Evolutionary conservation across 805 yeast genomes (phyloP).

Genomic region (Wickerhamomyces xylosicus): DNA sequence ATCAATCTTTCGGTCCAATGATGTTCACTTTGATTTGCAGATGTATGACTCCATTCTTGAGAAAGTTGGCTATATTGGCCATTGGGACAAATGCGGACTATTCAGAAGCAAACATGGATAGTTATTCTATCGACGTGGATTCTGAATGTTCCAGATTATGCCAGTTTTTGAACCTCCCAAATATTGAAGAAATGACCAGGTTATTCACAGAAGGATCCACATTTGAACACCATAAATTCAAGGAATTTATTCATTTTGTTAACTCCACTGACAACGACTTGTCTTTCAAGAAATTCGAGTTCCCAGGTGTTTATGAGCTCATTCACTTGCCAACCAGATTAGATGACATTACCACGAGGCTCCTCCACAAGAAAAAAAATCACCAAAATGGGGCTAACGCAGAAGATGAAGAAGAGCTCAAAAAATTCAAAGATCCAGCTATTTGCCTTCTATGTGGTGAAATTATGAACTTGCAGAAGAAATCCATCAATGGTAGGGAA

Average conservation of each 20-base stretch:
- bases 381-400: too few species aligned
- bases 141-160: slow-evolving; percentile 49
- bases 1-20: slow-evolving; percentile 24
- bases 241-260: slow-evolving; percentile 10
- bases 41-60: slow-evolving; percentile 50
- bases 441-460: slow-evolving; percentile 77
- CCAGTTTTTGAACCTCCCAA: slow-evolving; percentile 36
- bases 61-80: slow-evolving; percentile 50
- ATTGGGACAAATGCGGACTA: slow-evolving; percentile 40
- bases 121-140: slow-evolving; percentile 15
- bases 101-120: slow-evolving; percentile 21
- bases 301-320: slow-evolving; percentile 56
- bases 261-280: slow-evolving; percentile 15
- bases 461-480: slow-evolving; percentile 55
- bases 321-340: slow-evolving; percentile 56
- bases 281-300: slow-evolving; percentile 29
- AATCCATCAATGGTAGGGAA: slow-evolving; percentile 37
- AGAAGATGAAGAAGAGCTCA: too few species aligned
- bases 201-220: slow-evolving; percentile 7
- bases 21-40: slow-evolving; percentile 46
- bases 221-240: slow-evolving; percentile 18
- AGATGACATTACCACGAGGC: slow-evolving; percentile 57
- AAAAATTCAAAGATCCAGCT: slow-evolving; percentile 60
- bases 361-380: slow-evolving; percentile 35
- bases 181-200: slow-evolving; percentile 17